Conservation (phyloP, 1,139 yeast species). For the Debaryomycetaceae sp. region DNA sequence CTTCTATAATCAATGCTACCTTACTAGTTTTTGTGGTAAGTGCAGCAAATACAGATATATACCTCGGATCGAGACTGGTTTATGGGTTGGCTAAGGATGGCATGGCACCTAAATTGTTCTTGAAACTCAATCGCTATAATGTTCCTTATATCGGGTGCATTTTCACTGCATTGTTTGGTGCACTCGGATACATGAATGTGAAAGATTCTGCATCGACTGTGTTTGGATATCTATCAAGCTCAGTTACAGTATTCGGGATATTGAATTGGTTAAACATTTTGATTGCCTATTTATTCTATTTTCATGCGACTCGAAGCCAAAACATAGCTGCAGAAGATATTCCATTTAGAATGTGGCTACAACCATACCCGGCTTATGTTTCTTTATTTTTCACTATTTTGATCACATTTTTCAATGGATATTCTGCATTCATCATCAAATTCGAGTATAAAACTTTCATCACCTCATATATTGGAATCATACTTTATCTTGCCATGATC, state of each 20-base stretch:
- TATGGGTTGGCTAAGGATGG: constrained; percentile 32
- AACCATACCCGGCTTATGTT: constrained; percentile 22
- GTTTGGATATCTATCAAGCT: constrained; percentile 15
- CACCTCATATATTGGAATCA: constrained; percentile 35
- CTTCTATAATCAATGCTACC: constrained; percentile 37
- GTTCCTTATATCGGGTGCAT: constrained; percentile 30
- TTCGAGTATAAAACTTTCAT: constrained; percentile 52
- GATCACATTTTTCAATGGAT: constrained; percentile 45
- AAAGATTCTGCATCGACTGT: constrained; percentile 22
- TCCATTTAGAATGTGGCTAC: constrained; percentile 16
- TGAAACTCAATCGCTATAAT: constrained; percentile 30
- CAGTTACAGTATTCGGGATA: constrained; percentile 29
- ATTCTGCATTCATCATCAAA: constrained; percentile 48
- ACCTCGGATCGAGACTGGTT: constrained; percentile 31
- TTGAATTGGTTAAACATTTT: constrained; percentile 42
- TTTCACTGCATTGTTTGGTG: constrained; percentile 17
- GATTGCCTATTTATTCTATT: constrained; percentile 35
- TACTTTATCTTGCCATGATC: constrained; percentile 33
- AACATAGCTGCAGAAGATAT: constrained; percentile 49
- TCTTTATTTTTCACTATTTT: constrained; percentile 58
- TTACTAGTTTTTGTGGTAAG: constrained; percentile 15
- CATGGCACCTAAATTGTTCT: constrained; percentile 30
- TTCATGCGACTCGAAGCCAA: constrained; percentile 29
- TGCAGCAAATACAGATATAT: constrained; percentile 43
- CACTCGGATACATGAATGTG: constrained; percentile 18